phyloP scores from a whole-genome alignment of 495 filamentous ascomycete genomes.

The Hypoxylon fuscum region DNA sequence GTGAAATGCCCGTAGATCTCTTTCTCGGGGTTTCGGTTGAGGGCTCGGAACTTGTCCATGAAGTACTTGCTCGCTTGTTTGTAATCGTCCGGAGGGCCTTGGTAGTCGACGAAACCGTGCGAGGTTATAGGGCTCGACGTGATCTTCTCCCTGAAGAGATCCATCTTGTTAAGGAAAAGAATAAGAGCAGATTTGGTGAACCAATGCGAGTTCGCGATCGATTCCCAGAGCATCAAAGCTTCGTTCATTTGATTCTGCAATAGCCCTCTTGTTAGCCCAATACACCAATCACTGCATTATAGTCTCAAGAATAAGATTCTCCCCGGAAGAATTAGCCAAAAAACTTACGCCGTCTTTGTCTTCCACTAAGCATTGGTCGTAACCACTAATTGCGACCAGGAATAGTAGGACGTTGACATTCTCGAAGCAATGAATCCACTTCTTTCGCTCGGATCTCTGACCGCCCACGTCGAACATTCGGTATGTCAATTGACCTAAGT shows the following conservation, averaged over 20 bases:
- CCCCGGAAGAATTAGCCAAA: too few species aligned
- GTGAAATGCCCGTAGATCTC: constrained; percentile 95
- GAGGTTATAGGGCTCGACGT: constrained; percentile 79
- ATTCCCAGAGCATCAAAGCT: constrained; percentile 97
- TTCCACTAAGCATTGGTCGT: constrained; percentile 96
- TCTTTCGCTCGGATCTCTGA: constrained; percentile 96
- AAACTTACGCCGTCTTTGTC: constrained; percentile 92
- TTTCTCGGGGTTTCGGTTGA: constrained; percentile 84
- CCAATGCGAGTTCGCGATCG: constrained; percentile 96
- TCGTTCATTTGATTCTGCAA: constrained; percentile 99
- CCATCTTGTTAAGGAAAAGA: constrained; percentile 99
- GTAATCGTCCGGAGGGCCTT: constrained; percentile 59
- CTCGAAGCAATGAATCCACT: constrained; percentile 99
- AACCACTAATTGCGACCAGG: constrained; percentile 94
- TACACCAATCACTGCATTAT: not conserved
- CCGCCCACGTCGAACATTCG: constrained; percentile 99
- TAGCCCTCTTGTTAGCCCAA: constrained; percentile 31
- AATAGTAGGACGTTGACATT: constrained; percentile 94
- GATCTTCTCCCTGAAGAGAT: constrained; percentile 94
- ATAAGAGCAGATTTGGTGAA: constrained; percentile 96
- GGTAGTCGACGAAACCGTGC: constrained; percentile 92
- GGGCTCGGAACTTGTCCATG: constrained; percentile 84
- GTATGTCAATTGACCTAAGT: constrained; percentile 93
- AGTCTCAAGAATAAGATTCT: not conserved
- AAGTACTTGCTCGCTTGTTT: constrained; percentile 82